A percentile compares a stretch with the other conserved stretches of the same genome.
phyloP scores from a whole-genome alignment of 116 monocot genomes.

The Iris pallida region DNA sequence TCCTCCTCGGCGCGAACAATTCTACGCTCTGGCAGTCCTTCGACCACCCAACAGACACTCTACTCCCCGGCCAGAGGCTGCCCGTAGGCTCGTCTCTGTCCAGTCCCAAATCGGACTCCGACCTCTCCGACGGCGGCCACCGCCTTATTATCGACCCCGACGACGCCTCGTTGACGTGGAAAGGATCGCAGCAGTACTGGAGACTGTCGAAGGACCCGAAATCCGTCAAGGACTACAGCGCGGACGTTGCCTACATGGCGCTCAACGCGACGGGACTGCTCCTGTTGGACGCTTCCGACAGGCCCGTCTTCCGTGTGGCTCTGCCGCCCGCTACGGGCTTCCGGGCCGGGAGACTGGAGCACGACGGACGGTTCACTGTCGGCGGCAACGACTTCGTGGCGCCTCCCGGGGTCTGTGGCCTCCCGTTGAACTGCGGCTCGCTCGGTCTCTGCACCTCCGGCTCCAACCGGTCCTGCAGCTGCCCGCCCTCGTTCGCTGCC shows the following conservation, averaged over 20 bases:
- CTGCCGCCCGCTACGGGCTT: conserved; percentile 8
- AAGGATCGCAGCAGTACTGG: conserved; percentile 49
- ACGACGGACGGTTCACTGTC: conserved; percentile 30
- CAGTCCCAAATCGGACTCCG: conserved; percentile 21
- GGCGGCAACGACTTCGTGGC: conserved; percentile 21
- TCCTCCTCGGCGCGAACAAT: conserved; percentile 44
- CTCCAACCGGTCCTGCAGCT: conserved; percentile 32
- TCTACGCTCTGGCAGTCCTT: conserved; percentile 72
- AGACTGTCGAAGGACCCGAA: conserved; percentile 38
- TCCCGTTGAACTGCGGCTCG: conserved; percentile 42
- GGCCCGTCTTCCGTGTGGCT: conserved; percentile 9
- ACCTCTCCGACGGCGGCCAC: conserved; percentile 39
- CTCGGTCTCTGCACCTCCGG: conserved; percentile 45
- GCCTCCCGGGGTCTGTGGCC: conserved; percentile 37
- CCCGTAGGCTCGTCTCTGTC: conserved; percentile 30
- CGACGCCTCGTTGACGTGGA: conserved; percentile 39
- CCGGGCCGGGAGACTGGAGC: conserved; percentile 29
- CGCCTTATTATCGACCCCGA: conserved; percentile 28
- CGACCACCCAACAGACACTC: conserved; percentile 60
- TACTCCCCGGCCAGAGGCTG: conserved; percentile 59
- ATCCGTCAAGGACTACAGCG: conserved; percentile 30
- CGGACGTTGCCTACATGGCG: conserved; percentile 33
- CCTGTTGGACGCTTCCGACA: conserved; percentile 17
- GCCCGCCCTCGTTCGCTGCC: conserved; percentile 35
- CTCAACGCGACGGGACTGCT: conserved; percentile 56